Evolutionary conservation across 176 grass and related monocot genomes (phyloP).

Genomic region (Leersia perrieri): DNA sequence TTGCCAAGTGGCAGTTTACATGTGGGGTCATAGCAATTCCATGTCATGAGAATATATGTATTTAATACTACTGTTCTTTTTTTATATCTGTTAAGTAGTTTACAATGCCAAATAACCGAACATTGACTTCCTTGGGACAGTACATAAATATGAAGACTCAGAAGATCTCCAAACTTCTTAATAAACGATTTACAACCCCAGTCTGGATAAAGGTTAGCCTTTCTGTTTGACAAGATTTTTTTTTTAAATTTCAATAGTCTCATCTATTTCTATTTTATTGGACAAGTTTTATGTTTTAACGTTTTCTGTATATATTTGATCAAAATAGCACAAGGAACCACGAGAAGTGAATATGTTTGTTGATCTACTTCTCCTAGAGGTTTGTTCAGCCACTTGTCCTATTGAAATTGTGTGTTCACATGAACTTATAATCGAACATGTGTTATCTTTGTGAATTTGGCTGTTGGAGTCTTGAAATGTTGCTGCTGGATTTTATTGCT

Average conservation of each 20-base stretch:
- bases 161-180: slow-evolving; percentile 88
- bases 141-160: slow-evolving; percentile 97
- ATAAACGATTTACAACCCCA: slow-evolving; percentile 93
- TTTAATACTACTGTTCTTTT: background rate
- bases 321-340: slow-evolving; percentile 96
- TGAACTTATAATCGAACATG: slow-evolving; percentile 15
- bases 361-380: slow-evolving; percentile 98
- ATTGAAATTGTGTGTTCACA: background rate
- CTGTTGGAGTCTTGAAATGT: slow-evolving; percentile 3
- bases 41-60: slow-evolving; percentile 10
- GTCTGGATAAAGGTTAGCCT: slow-evolving; percentile 87
- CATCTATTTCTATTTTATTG: slow-evolving; percentile 12
- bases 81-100: background rate
- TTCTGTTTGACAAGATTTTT: slow-evolving; percentile 22
- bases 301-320: slow-evolving; percentile 34
- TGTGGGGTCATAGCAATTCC: slow-evolving; percentile 14
- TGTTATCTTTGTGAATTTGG: background rate
- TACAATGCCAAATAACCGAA: background rate
- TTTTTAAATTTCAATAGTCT: slow-evolving; percentile 19
- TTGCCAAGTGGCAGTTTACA: slow-evolving; percentile 4
- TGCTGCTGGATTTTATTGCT: background rate
- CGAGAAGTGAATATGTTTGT: slow-evolving; percentile 99
- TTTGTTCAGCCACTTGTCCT: slow-evolving; percentile 32
- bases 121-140: slow-evolving; percentile 50
- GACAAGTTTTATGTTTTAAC: slow-evolving; percentile 23